These are phyloP conservation scores for Nemania sp. DNA, from an alignment of 2,329 filamentous ascomycete genomes.

Conservation along the genomic window DNA sequence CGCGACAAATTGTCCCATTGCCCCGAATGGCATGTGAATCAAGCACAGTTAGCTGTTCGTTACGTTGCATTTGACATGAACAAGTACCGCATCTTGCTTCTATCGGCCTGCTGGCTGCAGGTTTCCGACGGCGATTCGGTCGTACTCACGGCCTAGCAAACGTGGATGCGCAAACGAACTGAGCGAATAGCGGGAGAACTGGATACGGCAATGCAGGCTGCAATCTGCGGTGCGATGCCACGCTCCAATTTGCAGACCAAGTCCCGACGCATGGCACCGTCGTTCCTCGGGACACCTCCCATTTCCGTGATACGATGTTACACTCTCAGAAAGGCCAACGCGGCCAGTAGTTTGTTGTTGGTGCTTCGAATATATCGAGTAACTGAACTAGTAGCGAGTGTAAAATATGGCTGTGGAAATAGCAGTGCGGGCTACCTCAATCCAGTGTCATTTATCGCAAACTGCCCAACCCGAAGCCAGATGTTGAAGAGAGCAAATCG, in stretches of 20 bases:
- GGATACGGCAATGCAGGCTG: background rate
- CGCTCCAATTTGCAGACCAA: conserved; percentile 12
- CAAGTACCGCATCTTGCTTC: conserved; percentile 25
- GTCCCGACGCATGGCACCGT: conserved; percentile 6
- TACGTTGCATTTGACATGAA: conserved; percentile 2
- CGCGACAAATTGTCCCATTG: background rate
- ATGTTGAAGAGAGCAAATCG: conserved; percentile 19
- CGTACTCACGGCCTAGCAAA: conserved; percentile 15
- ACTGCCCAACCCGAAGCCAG: conserved; percentile 18
- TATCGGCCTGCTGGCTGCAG: conserved; percentile 8
- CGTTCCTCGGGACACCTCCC: conserved; percentile 4
- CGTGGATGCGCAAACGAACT: conserved; percentile 8
- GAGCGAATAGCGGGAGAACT: conserved; percentile 3
- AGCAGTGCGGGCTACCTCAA: conserved; percentile 16
- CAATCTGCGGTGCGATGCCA: conserved; percentile 10
- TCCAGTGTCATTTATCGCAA: conserved; percentile 15
- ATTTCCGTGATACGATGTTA: conserved; percentile 4
- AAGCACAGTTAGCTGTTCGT: background rate
- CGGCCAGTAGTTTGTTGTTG: conserved; percentile 1
- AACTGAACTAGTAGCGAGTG: conserved; percentile 1
- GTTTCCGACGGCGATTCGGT: conserved; percentile 16
- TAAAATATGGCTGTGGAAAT: background rate
- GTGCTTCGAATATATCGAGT: conserved; percentile 1
- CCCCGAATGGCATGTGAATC: background rate
- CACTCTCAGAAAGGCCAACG: background rate